Percentiles rank a stretch among this genome's conserved stretches.
Evolutionary conservation across 192 early-diverging fungal species (phyloP).

Genomic region (Entomortierella parvispora): DNA sequence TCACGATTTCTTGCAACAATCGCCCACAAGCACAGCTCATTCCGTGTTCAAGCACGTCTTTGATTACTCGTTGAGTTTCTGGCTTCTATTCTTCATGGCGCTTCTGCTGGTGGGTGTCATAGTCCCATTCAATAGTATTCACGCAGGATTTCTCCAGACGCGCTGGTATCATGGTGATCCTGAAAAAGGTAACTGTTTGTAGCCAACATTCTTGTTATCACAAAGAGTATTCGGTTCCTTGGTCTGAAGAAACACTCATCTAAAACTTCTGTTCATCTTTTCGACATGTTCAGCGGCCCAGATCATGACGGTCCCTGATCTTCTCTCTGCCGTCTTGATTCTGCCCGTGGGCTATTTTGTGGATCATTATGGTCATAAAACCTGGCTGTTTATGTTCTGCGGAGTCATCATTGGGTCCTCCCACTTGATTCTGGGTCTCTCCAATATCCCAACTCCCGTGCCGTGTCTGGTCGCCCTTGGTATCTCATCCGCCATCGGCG

Average conservation of each 20-base stretch:
- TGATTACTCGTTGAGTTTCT: conserved; percentile 57
- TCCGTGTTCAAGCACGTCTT: too few species aligned
- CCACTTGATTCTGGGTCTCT: conserved; percentile 56
- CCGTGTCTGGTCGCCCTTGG: conserved; percentile 60
- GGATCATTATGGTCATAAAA: conserved; percentile 61
- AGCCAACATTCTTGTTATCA: too few species aligned
- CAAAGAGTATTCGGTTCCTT: too few species aligned
- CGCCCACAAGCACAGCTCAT: too few species aligned
- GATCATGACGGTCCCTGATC: conserved; percentile 69
- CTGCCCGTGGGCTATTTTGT: conserved; percentile 62
- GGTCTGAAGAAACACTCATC: too few species aligned
- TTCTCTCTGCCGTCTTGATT: conserved; percentile 62
- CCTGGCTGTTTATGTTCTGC: conserved; percentile 56
- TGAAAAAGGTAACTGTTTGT: conserved; percentile 4
- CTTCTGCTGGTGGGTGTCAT: conserved; percentile 65
- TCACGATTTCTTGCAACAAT: too few species aligned
- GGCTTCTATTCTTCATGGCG: conserved; percentile 56
- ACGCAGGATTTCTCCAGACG: conserved; percentile 62
- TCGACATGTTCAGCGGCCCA: conserved; percentile 50
- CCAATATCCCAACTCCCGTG: conserved; percentile 48
- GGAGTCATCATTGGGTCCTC: conserved; percentile 52
- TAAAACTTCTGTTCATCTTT: background rate
- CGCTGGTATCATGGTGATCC: conserved; percentile 67
- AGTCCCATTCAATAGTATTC: conserved; percentile 72
- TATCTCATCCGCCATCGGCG: conserved; percentile 55